Base-by-base conservation (phyloP, 805 yeast genomes). In the Myxozyma udenii region DNA sequence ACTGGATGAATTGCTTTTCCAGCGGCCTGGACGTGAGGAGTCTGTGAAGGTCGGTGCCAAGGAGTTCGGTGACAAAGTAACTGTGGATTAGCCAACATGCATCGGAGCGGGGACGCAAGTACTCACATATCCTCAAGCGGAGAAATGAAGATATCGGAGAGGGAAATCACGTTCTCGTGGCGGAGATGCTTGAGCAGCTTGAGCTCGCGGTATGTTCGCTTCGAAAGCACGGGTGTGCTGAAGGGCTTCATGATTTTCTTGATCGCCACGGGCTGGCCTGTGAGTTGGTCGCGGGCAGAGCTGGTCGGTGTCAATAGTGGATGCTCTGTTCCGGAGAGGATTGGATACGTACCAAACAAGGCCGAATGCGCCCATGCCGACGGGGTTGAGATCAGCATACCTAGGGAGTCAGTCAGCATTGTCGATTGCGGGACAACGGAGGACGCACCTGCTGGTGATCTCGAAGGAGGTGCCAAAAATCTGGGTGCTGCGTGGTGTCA, bases 281-380 rank as follows among this genome's bases (percentile, higher is more conserved):
- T 89, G 55, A 90, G 78, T 61, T 84, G 87, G 70, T 93, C 98
- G 50, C 84, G 80, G 1, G 98, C 99, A 6, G 96, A 88, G 67
- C 66, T 62, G 38, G 50, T 22, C 18, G 3, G 38, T 16, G 3
- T 40, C 2, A 11, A 16, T 16, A 4, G 9, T 9, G 23, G 6
- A 7, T 12, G n/a, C 12, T 12, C 5, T 18, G 4, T 7, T 5
- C 36, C 14, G 22, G 9, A n/a, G 14, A 26, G 21, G 35, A 11
- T 22, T 16, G 12, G 24, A 18, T 6, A 38, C 64, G 25, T 57
- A 62, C 65, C 98, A 93, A 36, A 93, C 99, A 18, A 93, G 77
- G 3, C 99, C 99, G 68, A 93, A 93, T 5, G 98, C 98, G 23
- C 99, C 99, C 99, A 93, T 93, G 0, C 99, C 99, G 45, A 93